These are phyloP conservation scores for Naganishia sp. DNA, from an alignment of 1,284 basidiomycete genomes.

Conservation along the genomic window DNA sequence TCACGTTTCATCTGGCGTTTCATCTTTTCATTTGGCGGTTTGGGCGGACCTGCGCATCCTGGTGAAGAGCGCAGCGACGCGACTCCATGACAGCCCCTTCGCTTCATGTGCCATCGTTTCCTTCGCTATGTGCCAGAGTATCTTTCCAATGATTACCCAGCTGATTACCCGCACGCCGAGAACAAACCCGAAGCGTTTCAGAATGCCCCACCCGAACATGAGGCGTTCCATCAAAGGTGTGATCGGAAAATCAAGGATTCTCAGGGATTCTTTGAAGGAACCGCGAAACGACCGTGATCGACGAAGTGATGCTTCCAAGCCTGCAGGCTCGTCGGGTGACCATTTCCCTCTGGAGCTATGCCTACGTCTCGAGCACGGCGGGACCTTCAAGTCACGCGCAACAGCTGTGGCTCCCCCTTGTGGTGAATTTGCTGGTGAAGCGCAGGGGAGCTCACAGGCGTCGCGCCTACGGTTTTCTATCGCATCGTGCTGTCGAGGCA, in stretches of 20 bases:
- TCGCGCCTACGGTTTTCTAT: background rate
- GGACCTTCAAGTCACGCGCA: no score
- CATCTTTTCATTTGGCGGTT: no score
- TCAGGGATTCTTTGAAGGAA: background rate
- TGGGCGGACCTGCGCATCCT: no score
- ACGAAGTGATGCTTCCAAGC: no score
- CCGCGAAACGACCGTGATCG: no score
- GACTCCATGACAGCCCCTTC: background rate
- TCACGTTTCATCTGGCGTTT: no score
- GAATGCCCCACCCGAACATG: background rate
- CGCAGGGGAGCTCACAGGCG: background rate
- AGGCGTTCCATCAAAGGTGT: background rate
- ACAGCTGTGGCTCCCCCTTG: no score
- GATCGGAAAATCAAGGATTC: slow-evolving; percentile 8
- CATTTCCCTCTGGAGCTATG: no score
- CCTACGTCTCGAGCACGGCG: no score
- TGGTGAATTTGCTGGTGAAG: no score
- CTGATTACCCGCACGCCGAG: slow-evolving; percentile 4
- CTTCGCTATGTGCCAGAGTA: background rate
- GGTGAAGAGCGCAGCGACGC: no score
- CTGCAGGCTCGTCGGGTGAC: no score
- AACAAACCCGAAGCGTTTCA: slow-evolving; percentile 15
- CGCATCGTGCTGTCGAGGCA: background rate
- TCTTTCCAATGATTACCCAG: slow-evolving; percentile 2
- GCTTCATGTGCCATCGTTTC: background rate